Conservation (phyloP, 352 stramenopile species). For the Pythium rhizo-oryzae region DNA sequence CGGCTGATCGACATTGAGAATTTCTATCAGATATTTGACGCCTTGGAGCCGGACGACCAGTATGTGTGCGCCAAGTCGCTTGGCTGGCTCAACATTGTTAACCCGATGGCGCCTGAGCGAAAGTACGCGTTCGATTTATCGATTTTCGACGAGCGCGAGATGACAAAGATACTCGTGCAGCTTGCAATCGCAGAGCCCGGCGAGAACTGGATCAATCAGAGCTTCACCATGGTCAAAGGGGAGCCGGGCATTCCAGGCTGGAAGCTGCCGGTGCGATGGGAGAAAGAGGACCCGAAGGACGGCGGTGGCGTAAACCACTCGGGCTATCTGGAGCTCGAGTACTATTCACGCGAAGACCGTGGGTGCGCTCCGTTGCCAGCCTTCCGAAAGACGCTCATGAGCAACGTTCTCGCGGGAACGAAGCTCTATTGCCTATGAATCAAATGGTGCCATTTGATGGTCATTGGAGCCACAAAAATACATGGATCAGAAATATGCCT, state of each 20-base stretch:
- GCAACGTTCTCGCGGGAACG: constrained; percentile 65
- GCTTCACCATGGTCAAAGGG: constrained; percentile 48
- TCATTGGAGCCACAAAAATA: constrained; percentile 1
- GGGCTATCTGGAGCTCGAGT: constrained; percentile 73
- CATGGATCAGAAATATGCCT: neutral
- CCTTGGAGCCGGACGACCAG: constrained; percentile 47
- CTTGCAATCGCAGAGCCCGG: constrained; percentile 79
- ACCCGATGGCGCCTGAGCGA: constrained; percentile 70
- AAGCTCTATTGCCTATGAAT: constrained; percentile 62
- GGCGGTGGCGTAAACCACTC: constrained; percentile 63
- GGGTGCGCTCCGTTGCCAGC: constrained; percentile 59
- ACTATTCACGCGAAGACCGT: constrained; percentile 67
- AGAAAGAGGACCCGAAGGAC: constrained; percentile 75
- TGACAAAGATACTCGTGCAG: constrained; percentile 79
- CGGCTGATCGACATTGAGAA: constrained; percentile 71
- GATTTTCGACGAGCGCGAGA: constrained; percentile 74
- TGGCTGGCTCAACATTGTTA: constrained; percentile 84
- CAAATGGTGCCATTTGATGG: too few relatives aligned
- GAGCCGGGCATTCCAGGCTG: constrained; percentile 74
- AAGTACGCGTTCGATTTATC: constrained; percentile 72
- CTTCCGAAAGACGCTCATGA: constrained; percentile 64
- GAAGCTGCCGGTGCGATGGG: constrained; percentile 79
- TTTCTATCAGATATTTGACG: constrained; percentile 68
- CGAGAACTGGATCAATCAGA: constrained; percentile 87
- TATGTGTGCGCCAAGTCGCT: constrained; percentile 50